These are phyloP conservation scores for Syzygium jambos DNA, from an alignment of 345 rosid species.

Conservation along the genomic window DNA sequence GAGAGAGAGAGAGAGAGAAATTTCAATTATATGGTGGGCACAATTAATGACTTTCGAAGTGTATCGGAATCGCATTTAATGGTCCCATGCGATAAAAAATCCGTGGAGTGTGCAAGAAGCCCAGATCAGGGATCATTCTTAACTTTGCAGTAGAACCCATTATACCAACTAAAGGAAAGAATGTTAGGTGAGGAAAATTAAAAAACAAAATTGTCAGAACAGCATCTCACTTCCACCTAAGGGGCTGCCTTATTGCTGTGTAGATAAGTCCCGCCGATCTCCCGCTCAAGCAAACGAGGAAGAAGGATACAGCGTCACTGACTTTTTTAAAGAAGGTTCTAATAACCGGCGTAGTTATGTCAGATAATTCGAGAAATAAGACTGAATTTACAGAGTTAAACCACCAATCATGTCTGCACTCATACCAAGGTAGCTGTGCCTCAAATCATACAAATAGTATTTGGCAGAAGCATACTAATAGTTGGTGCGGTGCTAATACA, in stretches of 20 bases:
- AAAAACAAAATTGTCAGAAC: not conserved
- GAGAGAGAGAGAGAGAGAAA: not conserved
- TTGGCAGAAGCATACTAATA: not conserved
- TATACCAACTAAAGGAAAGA: not conserved
- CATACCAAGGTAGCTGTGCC: not conserved
- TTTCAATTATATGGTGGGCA: not conserved
- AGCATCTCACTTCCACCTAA: constrained; percentile 66
- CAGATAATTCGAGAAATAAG: constrained; percentile 79
- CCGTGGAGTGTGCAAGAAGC: not conserved
- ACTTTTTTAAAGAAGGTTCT: constrained; percentile 56
- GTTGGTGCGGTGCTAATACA: not conserved
- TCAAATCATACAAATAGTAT: not conserved
- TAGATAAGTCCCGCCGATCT: constrained; percentile 83
- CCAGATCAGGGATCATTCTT: not conserved
- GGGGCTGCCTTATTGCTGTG: constrained; percentile 88
- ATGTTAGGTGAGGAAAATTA: not conserved
- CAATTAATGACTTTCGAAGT: not conserved
- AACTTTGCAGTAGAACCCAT: not conserved
- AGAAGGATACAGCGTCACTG: constrained; percentile 75
- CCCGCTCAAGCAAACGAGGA: constrained; percentile 79
- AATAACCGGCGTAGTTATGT: constrained; percentile 68
- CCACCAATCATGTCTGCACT: not conserved
- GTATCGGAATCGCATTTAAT: not conserved
- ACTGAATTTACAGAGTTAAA: constrained; percentile 22
- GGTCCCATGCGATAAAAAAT: not conserved